These are phyloP conservation scores for Aspergillus quadricinctus DNA, from an alignment of 2,329 filamentous ascomycete species.

Conservation along the genomic window DNA sequence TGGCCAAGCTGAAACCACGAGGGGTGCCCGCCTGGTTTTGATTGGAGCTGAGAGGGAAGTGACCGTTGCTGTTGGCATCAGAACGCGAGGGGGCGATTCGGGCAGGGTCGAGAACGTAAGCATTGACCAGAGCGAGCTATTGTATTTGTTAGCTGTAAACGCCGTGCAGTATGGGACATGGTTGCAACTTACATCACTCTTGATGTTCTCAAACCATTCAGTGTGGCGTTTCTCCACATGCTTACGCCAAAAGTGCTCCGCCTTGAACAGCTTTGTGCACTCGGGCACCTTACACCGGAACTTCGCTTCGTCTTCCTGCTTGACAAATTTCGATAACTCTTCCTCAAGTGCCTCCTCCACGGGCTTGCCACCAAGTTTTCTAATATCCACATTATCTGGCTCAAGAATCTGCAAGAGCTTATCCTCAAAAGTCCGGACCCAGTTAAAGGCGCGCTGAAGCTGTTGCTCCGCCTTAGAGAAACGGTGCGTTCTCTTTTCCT, in stretches of 20 bases:
- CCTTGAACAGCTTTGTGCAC: constrained; percentile 95
- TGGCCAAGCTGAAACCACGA: constrained; percentile 82
- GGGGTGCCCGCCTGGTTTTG: constrained; percentile 79
- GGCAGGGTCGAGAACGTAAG: constrained; percentile 88
- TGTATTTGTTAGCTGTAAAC: constrained; percentile 28
- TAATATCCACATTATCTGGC: constrained; percentile 78
- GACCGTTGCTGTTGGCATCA: constrained; percentile 91
- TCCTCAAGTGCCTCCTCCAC: constrained; percentile 82
- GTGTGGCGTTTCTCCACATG: constrained; percentile 93
- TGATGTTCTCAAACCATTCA: constrained; percentile 78
- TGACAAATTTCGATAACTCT: constrained; percentile 81
- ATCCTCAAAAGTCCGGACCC: constrained; percentile 98
- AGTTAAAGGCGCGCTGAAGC: constrained; percentile 91
- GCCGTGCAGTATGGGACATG: not conserved
- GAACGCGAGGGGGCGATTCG: constrained; percentile 92
- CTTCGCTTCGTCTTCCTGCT: constrained; percentile 96
- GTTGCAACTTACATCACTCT: constrained; percentile 67
- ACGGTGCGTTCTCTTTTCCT: constrained; percentile 69
- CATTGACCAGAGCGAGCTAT: constrained; percentile 84
- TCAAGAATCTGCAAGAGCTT: constrained; percentile 91
- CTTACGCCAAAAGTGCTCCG: constrained; percentile 95
- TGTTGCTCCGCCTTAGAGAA: constrained; percentile 82
- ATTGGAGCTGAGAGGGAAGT: constrained; percentile 77
- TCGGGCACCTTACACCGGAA: constrained; percentile 95
- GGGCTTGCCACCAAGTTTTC: constrained; percentile 84